Base-by-base conservation (phyloP, 2,329 filamentous ascomycete genomes). In the Fusarium stilboides region DNA sequence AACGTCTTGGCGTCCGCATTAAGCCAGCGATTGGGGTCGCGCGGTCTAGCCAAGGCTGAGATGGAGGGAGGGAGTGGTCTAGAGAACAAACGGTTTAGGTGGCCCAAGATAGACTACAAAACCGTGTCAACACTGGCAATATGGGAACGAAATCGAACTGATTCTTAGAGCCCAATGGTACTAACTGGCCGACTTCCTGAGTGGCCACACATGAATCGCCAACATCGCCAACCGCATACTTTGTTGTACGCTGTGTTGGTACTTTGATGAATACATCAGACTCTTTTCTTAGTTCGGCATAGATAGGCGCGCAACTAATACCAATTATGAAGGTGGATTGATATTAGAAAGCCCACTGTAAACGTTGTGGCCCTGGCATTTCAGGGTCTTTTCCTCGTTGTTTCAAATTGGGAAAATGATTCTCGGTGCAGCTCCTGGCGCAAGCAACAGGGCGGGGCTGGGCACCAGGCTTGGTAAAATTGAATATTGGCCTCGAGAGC, bases 391-490 rank as follows among this genome's bases (percentile, higher is more conserved):
- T 50, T 39, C 47, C 50, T 60, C 20, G n/a, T 20, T 39, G 26
- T 51, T 60, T 60, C 36, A 55, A 49, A 37, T 51, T 50, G 24
- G 28, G 39, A 40, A 40, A 34, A 40, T 36, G 47, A 26, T 49
- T 46, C 57, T 47, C 34, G 43, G 24, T 44, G 20, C 43, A 46
- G 37, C 51, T 58, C 60, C 40, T 49, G 55, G 62, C 70, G 54
- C 52, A 73, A 61, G 59, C 46, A 43, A 61, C 39, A 69, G 62
- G 64, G 58, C 58, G 34, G 45, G 33, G 40, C 59, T 31, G 57
- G 28, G 57, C 62, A 42, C 43, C 39, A 62, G 22, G 52, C 33
- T 47, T 59, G 46, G 45, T 55, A 40, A 54, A 39, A 22, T 28
- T 28, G 33, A 37, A 34, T 39, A 26, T 36, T 46, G 34, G 44